phyloP scores from a whole-genome alignment of 1,284 basidiomycete species.

The Tilletiopsis washingtonensis region DNA sequence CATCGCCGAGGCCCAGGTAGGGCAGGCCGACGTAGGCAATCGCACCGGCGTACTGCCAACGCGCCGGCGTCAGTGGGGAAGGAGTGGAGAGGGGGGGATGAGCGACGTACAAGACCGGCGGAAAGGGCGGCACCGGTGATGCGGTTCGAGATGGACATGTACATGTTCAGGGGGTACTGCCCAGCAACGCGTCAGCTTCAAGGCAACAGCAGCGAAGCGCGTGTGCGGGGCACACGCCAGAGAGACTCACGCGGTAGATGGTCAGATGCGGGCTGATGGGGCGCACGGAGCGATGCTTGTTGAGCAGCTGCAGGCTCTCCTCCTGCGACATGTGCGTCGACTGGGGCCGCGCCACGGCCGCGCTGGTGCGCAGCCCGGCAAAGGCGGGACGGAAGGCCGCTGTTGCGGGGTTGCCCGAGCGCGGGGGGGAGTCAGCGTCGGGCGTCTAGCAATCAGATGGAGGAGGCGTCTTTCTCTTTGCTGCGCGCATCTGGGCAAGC shows the following conservation, averaged over 20 bases:
- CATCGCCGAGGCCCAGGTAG: constrained; percentile 52
- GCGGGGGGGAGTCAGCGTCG: too few relatives aligned
- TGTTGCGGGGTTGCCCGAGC: too few relatives aligned
- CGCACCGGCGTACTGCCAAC: constrained; percentile 72
- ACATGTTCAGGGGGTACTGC: background rate
- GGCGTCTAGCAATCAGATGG: too few relatives aligned
- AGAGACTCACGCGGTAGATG: constrained; percentile 64
- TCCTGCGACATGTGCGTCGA: constrained; percentile 51
- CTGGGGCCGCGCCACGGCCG: too few relatives aligned
- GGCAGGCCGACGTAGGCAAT: constrained; percentile 80
- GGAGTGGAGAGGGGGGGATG: background rate
- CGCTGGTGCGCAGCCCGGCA: background rate
- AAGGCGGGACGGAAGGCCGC: background rate
- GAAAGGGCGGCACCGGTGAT: constrained; percentile 67
- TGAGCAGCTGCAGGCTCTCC: constrained; percentile 61
- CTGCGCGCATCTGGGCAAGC: too few relatives aligned
- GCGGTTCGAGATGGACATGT: constrained; percentile 61
- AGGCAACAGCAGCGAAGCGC: too few relatives aligned
- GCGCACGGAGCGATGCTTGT: constrained; percentile 73
- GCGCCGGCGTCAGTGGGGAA: too few relatives aligned
- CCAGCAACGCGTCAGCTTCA: background rate
- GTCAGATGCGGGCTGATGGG: constrained; percentile 87
- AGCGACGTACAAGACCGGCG: constrained; percentile 10
- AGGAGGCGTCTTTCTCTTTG: too few relatives aligned
- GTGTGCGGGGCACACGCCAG: too few relatives aligned